Base-by-base conservation (phyloP, 768 basidiomycete genomes). In the Suillus cothurnatus region DNA sequence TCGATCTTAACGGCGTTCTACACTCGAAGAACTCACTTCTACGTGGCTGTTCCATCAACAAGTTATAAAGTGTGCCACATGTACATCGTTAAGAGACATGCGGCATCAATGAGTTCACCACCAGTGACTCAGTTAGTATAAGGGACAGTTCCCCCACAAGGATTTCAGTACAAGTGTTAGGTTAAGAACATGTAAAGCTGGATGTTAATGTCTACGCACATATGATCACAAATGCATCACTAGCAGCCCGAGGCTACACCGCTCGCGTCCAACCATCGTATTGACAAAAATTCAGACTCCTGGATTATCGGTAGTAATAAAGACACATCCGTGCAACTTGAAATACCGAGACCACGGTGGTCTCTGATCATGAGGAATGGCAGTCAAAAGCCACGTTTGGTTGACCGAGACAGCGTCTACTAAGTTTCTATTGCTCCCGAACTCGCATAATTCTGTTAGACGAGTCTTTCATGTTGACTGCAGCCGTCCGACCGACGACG, bases 401-500 rank as follows among this genome's bases (percentile, higher is more conserved):
- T 7, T 9, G 15, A 17, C 39, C 43, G 21, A 19, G 19, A 11
- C n/a, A n/a, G 43, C 4, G 43, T 43, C 43, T 43, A 8, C 3
- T 19, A 11, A 12, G 45, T 23, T 14, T 6, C n/a, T 23, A 49
- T 49, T 49, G 47, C 47, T 49, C 47, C 47, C 47, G 47, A 45
- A n/a, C 43, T 5, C 4, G 9, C 21, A n/a, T 9, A 21, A 5
- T 23, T 49, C 47, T 14, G 17, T 39, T 15, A 39, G 43, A 45
- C 17, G 9, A 52, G 4, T 28, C 28, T 31, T 45, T 9, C 59
- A 73, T 75, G 74, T 50, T 75, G 64, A 61, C 64, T 36, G 63
- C 67, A 12, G 26, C 64, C 11, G 28, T 74, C 32, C 70, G 73
- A 66, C 72, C 67, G 3, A 66, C 67, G 49, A 26, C 66, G 23